These are phyloP conservation scores for Limnomonas spitsbergensis DNA, from an alignment of 139 green algal species.

Conservation along the genomic window DNA sequence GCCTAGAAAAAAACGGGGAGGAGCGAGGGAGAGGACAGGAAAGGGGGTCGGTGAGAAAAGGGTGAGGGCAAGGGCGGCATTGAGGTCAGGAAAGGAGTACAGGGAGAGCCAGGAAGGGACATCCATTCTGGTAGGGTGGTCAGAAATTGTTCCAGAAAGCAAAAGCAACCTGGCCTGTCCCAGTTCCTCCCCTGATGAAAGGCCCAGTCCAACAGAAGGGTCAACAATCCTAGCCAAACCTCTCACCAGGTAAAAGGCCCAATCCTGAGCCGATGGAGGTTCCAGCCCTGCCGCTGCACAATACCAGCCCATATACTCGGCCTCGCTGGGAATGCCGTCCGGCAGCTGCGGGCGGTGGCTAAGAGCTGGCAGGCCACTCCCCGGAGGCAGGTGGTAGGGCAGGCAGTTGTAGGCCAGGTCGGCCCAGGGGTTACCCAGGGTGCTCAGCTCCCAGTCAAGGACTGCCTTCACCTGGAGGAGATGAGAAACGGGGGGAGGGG, in stretches of 20 bases:
- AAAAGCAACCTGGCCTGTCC: too few species aligned
- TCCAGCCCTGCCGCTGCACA: slow-evolving; percentile 47
- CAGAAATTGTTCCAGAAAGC: too few species aligned
- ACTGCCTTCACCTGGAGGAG: slow-evolving; percentile 64
- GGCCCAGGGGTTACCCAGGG: slow-evolving; percentile 81
- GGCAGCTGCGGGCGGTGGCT: slow-evolving; percentile 31
- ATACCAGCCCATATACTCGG: slow-evolving; percentile 53
- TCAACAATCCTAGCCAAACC: too few species aligned
- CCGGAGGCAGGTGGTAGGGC: slow-evolving; percentile 73
- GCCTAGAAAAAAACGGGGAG: slow-evolving; percentile 31
- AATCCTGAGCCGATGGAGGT: slow-evolving; percentile 45
- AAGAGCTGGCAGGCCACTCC: not conserved
- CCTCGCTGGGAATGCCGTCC: slow-evolving; percentile 74
- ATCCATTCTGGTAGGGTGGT: too few species aligned
- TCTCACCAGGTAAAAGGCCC: slow-evolving; percentile 83
- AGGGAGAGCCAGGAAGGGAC: too few species aligned
- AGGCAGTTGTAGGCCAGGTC: slow-evolving; percentile 90
- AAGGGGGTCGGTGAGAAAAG: too few species aligned
- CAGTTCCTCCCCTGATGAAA: too few species aligned
- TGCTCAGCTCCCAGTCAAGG: slow-evolving; percentile 98
- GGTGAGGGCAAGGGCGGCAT: too few species aligned
- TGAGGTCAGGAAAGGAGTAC: too few species aligned
- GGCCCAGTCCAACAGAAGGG: too few species aligned
- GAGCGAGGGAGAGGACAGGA: too few species aligned
- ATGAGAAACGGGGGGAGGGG: not conserved